Percentiles rank a stretch among this genome's conserved stretches.
phyloP scores from a whole-genome alignment of 2,329 filamentous ascomycete species.

The Curvularia verruculosa region DNA sequence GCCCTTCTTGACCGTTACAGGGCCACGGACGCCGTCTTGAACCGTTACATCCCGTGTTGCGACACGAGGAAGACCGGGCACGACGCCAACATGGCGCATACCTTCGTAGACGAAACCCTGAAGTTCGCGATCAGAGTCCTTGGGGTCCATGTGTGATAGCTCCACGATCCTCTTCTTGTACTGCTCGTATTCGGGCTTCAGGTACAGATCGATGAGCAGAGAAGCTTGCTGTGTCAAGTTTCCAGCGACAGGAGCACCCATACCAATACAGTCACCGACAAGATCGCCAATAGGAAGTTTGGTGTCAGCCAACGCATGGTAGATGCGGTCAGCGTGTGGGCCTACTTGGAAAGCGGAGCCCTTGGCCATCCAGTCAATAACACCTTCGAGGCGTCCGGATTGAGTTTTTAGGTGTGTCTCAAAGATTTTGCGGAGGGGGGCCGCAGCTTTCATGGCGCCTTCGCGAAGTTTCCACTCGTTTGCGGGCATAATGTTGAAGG shows the following conservation, averaged over 20 bases:
- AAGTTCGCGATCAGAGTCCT: slow-evolving; percentile 63
- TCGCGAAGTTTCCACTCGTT: slow-evolving; percentile 59
- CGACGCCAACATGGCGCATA: slow-evolving; percentile 60
- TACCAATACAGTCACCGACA: slow-evolving; percentile 58
- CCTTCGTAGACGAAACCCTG: slow-evolving; percentile 62
- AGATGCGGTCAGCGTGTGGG: slow-evolving; percentile 58
- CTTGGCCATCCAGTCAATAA: slow-evolving; percentile 56
- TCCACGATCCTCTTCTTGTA: slow-evolving; percentile 60
- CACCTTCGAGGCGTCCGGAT: slow-evolving; percentile 59
- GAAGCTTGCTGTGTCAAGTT: slow-evolving; percentile 62
- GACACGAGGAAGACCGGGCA: slow-evolving; percentile 60
- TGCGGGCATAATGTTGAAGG: slow-evolving; percentile 59
- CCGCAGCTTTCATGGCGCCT: slow-evolving; percentile 57
- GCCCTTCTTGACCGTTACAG: slow-evolving; percentile 52
- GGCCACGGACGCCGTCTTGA: slow-evolving; percentile 57
- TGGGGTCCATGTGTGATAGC: slow-evolving; percentile 54
- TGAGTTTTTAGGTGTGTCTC: slow-evolving; percentile 69
- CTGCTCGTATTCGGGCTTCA: slow-evolving; percentile 57
- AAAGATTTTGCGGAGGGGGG: slow-evolving; percentile 70
- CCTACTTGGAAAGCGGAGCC: slow-evolving; percentile 63
- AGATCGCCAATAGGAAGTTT: slow-evolving; percentile 56
- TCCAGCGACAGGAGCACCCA: slow-evolving; percentile 58
- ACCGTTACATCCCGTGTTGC: slow-evolving; percentile 55
- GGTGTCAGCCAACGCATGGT: slow-evolving; percentile 56
- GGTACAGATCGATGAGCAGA: slow-evolving; percentile 60